Evolutionary conservation across 2,329 filamentous ascomycete genomes (phyloP), one percentile per base, ranked within the genome.

Genomic region (Aspergillus alliaceus): DNA sequence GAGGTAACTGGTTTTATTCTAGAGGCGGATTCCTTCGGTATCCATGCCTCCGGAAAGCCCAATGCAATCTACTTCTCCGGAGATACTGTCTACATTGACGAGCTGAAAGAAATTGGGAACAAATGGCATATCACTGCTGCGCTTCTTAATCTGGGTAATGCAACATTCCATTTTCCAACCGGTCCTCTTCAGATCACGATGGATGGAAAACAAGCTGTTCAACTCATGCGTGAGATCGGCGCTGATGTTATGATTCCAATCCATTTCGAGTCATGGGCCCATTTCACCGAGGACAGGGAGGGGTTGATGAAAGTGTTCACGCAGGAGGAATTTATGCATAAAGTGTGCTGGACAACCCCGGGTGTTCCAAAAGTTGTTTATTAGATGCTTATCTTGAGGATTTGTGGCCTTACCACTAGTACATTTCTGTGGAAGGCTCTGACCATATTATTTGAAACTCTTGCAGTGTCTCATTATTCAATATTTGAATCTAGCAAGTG

Each of bases 41-140:
- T 20, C 1, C 54, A 59, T 6, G 60, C 65, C 4, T 66, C 75
- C 4, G 75, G 75, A 0, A 62, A 60, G 0, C 79, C 76, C 0
- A 82, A 82, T 54, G 80, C 73, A 1, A 73, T 82, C 4, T 83
- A 77, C 58, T 79, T 82, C 65, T 75, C 79, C 0, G 79, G 80
- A 1, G 80, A 82, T 57, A 83, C 79, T 0, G 72, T 82, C 4
- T 80, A 81, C 54, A 63, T 79, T 0, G 66, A 75, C 2, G 77
- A 81, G 60, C 67, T 79, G 4, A 55, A 62, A 1, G 47, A 60
- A 6, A 76, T 80, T 39, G 54, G 64, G 1, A 66, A 75, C 1
- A 61, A 58, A 44, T 80, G 64, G 51, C 72, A 79, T 51, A 59
- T 80, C 12, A 60, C 64, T 5, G 70, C 70, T 6, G 77, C 77